Evolutionary conservation across 1,284 basidiomycete species (phyloP), one percentile per base, ranked within the genome.

Genomic region (Ceratobasidium sp.): DNA sequence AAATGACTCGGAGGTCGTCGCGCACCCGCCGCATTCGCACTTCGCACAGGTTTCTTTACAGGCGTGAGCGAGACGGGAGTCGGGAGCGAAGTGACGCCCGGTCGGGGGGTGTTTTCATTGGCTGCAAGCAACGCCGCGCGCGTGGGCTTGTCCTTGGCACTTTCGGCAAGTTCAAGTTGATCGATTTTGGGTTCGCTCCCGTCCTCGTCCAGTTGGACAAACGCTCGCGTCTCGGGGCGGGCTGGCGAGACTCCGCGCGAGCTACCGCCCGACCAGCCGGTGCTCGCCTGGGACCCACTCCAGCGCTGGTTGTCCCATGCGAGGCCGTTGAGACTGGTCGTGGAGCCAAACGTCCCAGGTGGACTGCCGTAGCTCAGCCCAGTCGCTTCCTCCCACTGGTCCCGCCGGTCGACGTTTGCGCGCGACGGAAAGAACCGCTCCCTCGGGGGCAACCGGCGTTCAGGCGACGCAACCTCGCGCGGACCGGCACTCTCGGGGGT

Each of bases 331-430:
- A 40, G 17, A 40, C 38, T 40, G 10, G 38, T 17, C 13, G 31
- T 10, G 27, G 13, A 27, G 8, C 38, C 38, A 58, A 58, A 58
- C 10, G 34, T 45, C 45, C 40, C 58, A 38, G 58, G 43, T 12
- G 58, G 58, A 22, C 58, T 62, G 20, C 58, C 58, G n/a, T 62
- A 62, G 2, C 27, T 20, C 17, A 31, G 29, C 58, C n/a, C 57
- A 13, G 57, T 45, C 29, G 58, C 58, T 50, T 62, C 58, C 38
- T 62, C 58, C 58, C 58, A 62, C 31, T 62, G 58, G n/a, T 62
- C 58, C 15, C 58, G 58, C 42, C 45, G 17, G 32, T 62, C 58
- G 8, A 62, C 45, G 25, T 50, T 62, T 10, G 58, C 34, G 25
- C 58, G 58, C 17, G 58, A 62, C 5, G 58, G 58, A 31, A 62